phyloP scores from a whole-genome alignment of 192 early-diverging fungal species.

The Umbelopsis sp. region DNA sequence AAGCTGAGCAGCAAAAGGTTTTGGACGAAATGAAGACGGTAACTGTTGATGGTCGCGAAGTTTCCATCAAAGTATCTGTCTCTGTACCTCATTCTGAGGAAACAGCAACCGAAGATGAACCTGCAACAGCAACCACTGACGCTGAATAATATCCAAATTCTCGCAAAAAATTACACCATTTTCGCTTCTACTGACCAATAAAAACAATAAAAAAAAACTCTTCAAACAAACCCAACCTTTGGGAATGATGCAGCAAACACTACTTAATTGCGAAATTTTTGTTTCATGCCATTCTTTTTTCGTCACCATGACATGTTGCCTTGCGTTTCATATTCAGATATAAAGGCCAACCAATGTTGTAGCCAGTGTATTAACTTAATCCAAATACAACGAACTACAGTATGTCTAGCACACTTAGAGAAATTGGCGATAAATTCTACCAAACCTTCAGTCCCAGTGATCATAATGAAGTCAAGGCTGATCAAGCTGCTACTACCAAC shows the following conservation, averaged over 20 bases:
- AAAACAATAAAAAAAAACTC: neutral
- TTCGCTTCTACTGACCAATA: neutral
- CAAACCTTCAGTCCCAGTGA: constrained; percentile 4
- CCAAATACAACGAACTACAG: neutral
- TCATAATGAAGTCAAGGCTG: neutral
- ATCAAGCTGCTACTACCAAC: neutral
- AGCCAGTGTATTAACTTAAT: neutral
- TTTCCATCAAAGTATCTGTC: constrained; percentile 66
- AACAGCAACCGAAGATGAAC: neutral
- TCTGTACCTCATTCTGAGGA: constrained; percentile 43
- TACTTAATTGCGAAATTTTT: neutral
- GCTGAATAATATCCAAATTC: neutral
- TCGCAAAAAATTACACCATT: neutral
- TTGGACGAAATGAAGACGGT: constrained; percentile 63
- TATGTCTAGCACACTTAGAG: constrained; percentile 7
- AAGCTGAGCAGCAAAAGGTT: constrained; percentile 78
- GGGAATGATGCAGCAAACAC: neutral
- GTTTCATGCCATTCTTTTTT: neutral
- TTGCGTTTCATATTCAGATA: neutral
- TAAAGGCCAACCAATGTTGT: neutral
- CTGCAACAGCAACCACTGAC: neutral
- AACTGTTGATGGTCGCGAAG: constrained; percentile 63
- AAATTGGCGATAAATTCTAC: neutral
- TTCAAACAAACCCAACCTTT: no score
- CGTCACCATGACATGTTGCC: constrained; percentile 6